phyloP scores from a whole-genome alignment of 495 filamentous ascomycete genomes.

The Aspergillus steynii region DNA sequence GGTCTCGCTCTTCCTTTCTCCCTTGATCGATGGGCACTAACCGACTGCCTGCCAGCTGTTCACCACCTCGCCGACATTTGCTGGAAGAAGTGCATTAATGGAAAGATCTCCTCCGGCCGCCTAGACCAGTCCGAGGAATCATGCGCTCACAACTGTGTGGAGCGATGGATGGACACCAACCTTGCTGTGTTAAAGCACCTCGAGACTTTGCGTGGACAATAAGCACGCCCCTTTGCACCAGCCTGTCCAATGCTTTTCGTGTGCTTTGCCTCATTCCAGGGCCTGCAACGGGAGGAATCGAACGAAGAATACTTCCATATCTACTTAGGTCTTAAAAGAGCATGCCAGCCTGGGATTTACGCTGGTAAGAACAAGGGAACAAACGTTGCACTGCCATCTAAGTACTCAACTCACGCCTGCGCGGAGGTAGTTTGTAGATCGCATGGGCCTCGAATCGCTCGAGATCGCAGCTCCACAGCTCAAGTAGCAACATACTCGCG shows the following conservation, averaged over 20 bases:
- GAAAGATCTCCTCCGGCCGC: slow-evolving; percentile 60
- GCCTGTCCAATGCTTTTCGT: background rate
- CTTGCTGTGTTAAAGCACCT: slow-evolving; percentile 77
- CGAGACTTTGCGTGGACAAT: slow-evolving; percentile 58
- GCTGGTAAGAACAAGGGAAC: background rate
- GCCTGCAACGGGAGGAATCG: too few relatives aligned
- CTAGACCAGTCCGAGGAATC: slow-evolving; percentile 74
- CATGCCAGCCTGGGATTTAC: background rate
- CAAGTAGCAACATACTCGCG: background rate
- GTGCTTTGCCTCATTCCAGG: background rate
- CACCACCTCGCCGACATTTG: slow-evolving; percentile 85
- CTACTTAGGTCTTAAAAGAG: background rate
- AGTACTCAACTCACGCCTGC: background rate
- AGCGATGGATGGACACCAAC: slow-evolving; percentile 89
- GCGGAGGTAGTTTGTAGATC: background rate
- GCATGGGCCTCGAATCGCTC: background rate
- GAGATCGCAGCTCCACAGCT: background rate
- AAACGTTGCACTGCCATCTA: too few relatives aligned
- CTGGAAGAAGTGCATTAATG: slow-evolving; percentile 86
- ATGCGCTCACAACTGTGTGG: slow-evolving; percentile 89
- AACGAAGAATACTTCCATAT: background rate
- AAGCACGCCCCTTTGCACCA: slow-evolving; percentile 11
- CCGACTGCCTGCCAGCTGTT: slow-evolving; percentile 52
- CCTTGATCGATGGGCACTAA: slow-evolving; percentile 4
- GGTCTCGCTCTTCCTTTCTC: slow-evolving; percentile 28